Conservation (phyloP, 2,329 filamentous ascomycete genomes). For the Stylonectria norvegica region DNA sequence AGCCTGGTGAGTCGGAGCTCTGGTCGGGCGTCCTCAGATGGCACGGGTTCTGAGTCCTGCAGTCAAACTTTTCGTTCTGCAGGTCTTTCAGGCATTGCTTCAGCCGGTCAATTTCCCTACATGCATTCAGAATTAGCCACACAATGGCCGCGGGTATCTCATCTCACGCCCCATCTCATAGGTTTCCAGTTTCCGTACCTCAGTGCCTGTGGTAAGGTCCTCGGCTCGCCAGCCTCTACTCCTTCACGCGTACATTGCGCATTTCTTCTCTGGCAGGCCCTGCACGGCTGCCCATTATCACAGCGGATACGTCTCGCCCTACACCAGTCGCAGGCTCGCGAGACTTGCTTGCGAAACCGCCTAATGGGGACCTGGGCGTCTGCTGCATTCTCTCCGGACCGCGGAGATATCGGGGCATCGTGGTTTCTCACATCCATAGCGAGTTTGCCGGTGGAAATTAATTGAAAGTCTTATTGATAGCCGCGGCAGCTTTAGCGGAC, state of each 20-base stretch:
- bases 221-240: constrained; percentile 28
- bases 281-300: constrained; percentile 35
- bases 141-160: no score
- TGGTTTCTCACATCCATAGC: no score
- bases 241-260: constrained; percentile 31
- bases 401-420: no score
- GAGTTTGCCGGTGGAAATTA: no score
- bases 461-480: no score
- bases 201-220: constrained; percentile 22
- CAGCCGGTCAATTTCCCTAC: constrained; percentile 35
- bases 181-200: constrained; percentile 1
- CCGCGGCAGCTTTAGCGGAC: no score
- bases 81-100: constrained; percentile 31
- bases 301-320: constrained; percentile 38
- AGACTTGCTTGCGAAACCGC: constrained; percentile 20
- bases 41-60: background rate
- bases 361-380: no score
- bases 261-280: constrained; percentile 32
- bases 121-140: no score
- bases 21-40: constrained; percentile 8
- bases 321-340: constrained; percentile 37
- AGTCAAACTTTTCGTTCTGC: constrained; percentile 21
- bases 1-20: constrained; percentile 2
- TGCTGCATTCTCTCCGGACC: no score
- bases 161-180: background rate